Conservation (phyloP, 1,284 basidiomycete genomes). For the Cryptococcus depauperatus region DNA sequence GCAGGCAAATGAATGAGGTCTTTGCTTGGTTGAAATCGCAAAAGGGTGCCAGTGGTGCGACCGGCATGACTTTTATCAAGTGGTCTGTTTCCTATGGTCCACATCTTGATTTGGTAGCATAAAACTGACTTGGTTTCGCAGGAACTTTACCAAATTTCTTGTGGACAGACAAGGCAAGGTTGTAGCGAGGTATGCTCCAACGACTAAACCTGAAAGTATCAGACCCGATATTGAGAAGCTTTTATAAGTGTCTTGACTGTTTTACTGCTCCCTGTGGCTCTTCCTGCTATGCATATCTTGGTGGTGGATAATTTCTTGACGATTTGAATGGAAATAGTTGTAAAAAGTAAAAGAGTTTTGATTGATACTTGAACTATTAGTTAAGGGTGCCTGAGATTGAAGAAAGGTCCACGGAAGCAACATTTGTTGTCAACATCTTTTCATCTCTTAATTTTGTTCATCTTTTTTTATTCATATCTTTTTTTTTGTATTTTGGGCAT, state of each 20-base stretch:
- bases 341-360: too few relatives aligned
- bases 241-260: constrained; percentile 10
- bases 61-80: constrained; percentile 40
- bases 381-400: too few relatives aligned
- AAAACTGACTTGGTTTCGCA: constrained; percentile 3
- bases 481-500: too few relatives aligned
- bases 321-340: too few relatives aligned
- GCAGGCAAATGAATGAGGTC: constrained; percentile 65
- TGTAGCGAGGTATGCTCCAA: constrained; percentile 29
- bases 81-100: constrained; percentile 24
- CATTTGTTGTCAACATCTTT: too few relatives aligned
- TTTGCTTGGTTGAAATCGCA: constrained; percentile 73
- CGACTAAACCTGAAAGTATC: constrained; percentile 33
- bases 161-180: constrained; percentile 33
- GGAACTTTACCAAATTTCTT: constrained; percentile 43
- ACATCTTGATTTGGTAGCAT: not conserved
- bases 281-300: too few relatives aligned
- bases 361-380: too few relatives aligned
- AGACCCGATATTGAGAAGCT: constrained; percentile 34
- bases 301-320: too few relatives aligned
- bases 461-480: too few relatives aligned
- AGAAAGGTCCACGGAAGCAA: too few relatives aligned
- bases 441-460: too few relatives aligned
- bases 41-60: constrained; percentile 25
- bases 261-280: too few relatives aligned